Evolutionary conservation across 1,284 basidiomycete genomes (phyloP).

Genomic region (Stereum hirsutum): DNA sequence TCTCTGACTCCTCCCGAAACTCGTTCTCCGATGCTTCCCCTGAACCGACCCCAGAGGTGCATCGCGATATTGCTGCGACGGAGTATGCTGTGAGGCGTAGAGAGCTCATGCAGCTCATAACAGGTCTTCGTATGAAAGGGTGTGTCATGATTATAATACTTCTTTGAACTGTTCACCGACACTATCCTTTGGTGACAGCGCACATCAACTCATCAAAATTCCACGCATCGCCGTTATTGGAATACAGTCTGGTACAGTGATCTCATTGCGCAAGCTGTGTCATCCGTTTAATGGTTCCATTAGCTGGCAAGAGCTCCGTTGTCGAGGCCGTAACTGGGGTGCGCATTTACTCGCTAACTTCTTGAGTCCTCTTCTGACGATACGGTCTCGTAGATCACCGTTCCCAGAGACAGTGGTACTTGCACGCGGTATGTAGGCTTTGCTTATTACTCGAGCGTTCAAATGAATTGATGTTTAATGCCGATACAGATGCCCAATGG

Average conservation of each 20-base stretch:
- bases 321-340: not conserved
- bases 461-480: not conserved
- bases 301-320: not conserved
- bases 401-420: not conserved
- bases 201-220: not conserved
- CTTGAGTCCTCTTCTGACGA: not conserved
- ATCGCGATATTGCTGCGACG: not conserved
- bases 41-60: no score
- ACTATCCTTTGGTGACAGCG: not conserved
- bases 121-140: not conserved
- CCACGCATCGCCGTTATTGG: not conserved
- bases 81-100: not conserved
- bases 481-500: not conserved
- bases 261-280: not conserved
- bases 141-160: not conserved
- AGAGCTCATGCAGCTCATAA: not conserved
- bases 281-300: not conserved
- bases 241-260: not conserved
- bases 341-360: not conserved
- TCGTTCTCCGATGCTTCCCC: no score
- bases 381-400: not conserved
- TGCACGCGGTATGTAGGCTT: not conserved
- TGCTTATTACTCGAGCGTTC: not conserved
- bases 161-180: not conserved
- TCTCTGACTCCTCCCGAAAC: no score